A percentile compares a stretch with the other conserved stretches of the same genome.
Conservation (phyloP, 129 eudicot species). For the Solidago caesia region DNA sequence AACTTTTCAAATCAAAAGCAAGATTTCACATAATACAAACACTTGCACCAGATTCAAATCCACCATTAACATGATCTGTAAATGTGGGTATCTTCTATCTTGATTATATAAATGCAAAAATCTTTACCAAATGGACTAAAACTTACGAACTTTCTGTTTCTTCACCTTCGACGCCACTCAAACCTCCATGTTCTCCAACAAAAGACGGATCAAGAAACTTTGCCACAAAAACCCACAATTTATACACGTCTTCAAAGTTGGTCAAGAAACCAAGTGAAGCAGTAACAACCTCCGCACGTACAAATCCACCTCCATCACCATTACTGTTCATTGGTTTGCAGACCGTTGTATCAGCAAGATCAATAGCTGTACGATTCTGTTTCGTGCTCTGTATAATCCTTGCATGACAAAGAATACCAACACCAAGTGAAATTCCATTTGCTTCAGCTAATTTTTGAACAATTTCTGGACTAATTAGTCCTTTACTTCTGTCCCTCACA, state of each 20-base stretch:
- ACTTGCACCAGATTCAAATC: constrained; percentile 30
- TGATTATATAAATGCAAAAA: constrained; percentile 25
- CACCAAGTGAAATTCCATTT: constrained; percentile 40
- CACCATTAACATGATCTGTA: constrained; percentile 27
- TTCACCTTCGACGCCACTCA: constrained; percentile 17
- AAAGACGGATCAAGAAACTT: constrained; percentile 39
- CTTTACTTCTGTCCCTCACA: constrained; percentile 30
- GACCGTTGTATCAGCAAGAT: constrained; percentile 35
- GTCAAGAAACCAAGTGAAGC: constrained; percentile 47
- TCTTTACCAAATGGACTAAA: constrained; percentile 19
- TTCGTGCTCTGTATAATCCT: constrained; percentile 37
- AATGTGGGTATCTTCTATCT: constrained; percentile 17
- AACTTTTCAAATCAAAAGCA: constrained; percentile 31
- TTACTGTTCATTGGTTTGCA: constrained; percentile 35
- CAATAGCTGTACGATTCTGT: constrained; percentile 23
- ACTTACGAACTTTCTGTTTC: constrained; percentile 25
- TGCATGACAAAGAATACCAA: constrained; percentile 41
- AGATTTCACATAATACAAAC: constrained; percentile 27
- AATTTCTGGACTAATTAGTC: constrained; percentile 37
- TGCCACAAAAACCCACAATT: constrained; percentile 44
- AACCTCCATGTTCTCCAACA: constrained; percentile 26
- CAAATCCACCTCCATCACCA: constrained; percentile 29
- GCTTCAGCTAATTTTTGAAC: constrained; percentile 39
- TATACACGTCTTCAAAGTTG: constrained; percentile 44
- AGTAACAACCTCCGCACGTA: constrained; percentile 43